A percentile compares a stretch with the other conserved stretches of the same genome.
Evolutionary conservation across 805 yeast genomes (phyloP).

Genomic region (Pichia insulana): DNA sequence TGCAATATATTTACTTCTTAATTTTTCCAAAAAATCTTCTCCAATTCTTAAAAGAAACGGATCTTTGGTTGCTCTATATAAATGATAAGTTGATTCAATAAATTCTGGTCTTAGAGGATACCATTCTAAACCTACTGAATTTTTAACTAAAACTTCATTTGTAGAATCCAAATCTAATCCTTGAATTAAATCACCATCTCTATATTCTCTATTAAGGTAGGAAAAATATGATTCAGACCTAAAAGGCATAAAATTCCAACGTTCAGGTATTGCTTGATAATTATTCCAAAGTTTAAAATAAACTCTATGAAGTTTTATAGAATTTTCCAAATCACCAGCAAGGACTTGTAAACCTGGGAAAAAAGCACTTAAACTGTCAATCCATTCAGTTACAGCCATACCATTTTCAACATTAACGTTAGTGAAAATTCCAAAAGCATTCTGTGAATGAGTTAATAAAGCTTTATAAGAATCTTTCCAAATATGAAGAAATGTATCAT

Average conservation of each 20-base stretch:
- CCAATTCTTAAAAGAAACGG: conserved; percentile 79
- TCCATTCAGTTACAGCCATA: conserved; percentile 48
- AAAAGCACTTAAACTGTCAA: conserved; percentile 81
- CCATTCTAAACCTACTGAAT: conserved; percentile 65
- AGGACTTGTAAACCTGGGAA: conserved; percentile 81
- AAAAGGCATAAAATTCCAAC: conserved; percentile 51
- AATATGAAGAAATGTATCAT: conserved; percentile 38
- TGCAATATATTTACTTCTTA: conserved; percentile 43
- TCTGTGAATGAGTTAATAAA: conserved; percentile 42
- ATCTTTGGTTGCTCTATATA: conserved; percentile 78
- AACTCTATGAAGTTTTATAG: conserved; percentile 50
- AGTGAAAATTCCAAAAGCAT: conserved; percentile 26
- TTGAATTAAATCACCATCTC: conserved; percentile 15
- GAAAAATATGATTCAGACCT: conserved; percentile 16
- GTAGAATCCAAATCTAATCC: conserved; percentile 19
- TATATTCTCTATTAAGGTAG: conserved; percentile 10
- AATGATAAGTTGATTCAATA: conserved; percentile 76
- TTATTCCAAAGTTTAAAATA: conserved; percentile 72
- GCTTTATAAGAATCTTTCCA: conserved; percentile 58
- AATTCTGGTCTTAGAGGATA: conserved; percentile 91
- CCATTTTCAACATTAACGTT: conserved; percentile 55
- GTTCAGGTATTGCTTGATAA: conserved; percentile 78
- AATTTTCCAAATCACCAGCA: conserved; percentile 64
- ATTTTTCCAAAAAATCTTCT: conserved; percentile 47
- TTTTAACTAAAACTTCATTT: conserved; percentile 19